Conservation (phyloP, 2,329 filamentous ascomycete genomes). For the Cladorrhinum sp. region DNA sequence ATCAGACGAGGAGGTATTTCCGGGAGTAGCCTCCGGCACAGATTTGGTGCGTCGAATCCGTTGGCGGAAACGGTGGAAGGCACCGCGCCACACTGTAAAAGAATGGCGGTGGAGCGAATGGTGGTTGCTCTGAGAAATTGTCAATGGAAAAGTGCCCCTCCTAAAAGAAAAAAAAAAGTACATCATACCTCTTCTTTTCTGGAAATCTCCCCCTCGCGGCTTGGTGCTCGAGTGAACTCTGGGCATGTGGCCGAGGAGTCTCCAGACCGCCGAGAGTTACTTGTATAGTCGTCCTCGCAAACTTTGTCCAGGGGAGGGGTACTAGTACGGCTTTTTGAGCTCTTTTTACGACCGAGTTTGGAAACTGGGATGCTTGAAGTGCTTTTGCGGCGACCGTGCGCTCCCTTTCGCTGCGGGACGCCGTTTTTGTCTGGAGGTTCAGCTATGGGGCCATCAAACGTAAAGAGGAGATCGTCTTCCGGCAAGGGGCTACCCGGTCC, state of each 20-base stretch:
- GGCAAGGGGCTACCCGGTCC: neutral
- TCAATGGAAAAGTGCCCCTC: neutral
- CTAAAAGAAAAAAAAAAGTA: neutral
- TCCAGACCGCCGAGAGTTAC: neutral
- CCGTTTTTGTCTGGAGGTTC: neutral
- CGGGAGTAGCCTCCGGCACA: neutral
- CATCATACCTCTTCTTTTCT: neutral
- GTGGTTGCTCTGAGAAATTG: neutral
- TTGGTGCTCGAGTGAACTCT: neutral
- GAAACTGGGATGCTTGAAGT: neutral
- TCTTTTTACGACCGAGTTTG: neutral
- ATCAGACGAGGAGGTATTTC: neutral
- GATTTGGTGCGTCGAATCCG: constrained; percentile 13
- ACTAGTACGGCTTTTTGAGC: neutral
- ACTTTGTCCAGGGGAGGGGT: neutral
- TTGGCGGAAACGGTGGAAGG: neutral
- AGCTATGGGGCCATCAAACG: neutral
- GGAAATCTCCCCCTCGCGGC: neutral
- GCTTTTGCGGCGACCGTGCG: neutral
- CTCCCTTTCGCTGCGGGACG: neutral
- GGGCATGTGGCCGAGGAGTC: constrained; percentile 2
- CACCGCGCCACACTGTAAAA: neutral
- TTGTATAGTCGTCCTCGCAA: neutral
- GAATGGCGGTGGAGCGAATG: neutral
- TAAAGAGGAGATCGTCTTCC: neutral